These are phyloP conservation scores for Amphicarpaea edgeworthii DNA, from an alignment of 306 rosid genomes.

Conservation along the genomic window DNA sequence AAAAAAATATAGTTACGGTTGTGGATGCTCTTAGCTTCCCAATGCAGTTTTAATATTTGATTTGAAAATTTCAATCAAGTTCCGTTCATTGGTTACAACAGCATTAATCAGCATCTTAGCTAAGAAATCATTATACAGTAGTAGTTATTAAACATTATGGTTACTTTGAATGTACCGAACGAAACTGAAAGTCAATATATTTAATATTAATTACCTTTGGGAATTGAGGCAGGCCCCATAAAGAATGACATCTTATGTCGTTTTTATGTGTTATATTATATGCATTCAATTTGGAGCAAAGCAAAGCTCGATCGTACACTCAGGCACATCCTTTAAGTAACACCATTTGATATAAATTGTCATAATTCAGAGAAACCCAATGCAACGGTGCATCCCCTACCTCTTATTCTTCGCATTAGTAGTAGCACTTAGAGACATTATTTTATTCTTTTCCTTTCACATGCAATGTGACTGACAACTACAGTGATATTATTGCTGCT, in stretches of 20 bases:
- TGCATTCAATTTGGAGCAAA: constrained; percentile 30
- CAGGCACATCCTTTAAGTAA: constrained; percentile 19
- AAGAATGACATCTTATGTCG: constrained; percentile 39
- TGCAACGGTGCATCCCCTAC: constrained; percentile 69
- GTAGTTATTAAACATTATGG: constrained; percentile 43
- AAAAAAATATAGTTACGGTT: too few species aligned
- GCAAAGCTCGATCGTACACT: constrained; percentile 14
- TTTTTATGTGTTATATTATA: not conserved
- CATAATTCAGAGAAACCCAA: constrained; percentile 46
- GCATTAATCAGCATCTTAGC: constrained; percentile 29
- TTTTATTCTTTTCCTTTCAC: constrained; percentile 65
- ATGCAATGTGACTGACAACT: constrained; percentile 57
- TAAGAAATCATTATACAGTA: not conserved
- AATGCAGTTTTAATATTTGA: constrained; percentile 38
- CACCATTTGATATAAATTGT: constrained; percentile 25
- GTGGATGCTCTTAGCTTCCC: too few species aligned
- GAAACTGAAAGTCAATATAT: constrained; percentile 43
- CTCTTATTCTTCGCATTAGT: constrained; percentile 37
- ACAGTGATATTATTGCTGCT: constrained; percentile 47
- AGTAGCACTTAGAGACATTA: not conserved
- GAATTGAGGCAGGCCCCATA: constrained; percentile 39
- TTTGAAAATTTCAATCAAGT: constrained; percentile 22
- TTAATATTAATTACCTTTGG: constrained; percentile 19
- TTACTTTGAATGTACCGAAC: constrained; percentile 27
- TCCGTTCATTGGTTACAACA: constrained; percentile 36